Conservation (phyloP, 352 stramenopile species). For the Phytophthora sansomeana region DNA sequence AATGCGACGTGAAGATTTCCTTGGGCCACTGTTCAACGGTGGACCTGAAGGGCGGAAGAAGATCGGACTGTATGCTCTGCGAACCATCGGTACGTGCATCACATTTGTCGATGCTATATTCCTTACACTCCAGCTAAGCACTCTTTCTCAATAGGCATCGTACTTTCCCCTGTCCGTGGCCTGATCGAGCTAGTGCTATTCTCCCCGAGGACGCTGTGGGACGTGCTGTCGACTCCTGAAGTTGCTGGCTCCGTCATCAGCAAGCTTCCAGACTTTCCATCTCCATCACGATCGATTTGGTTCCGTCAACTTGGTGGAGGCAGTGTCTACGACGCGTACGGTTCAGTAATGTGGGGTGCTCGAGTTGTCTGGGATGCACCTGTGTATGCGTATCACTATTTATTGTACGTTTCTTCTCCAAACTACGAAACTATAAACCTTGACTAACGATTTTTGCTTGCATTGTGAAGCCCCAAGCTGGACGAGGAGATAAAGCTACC, state of each 20-base stretch:
- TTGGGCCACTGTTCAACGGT: constrained; percentile 74
- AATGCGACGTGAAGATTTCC: constrained; percentile 67
- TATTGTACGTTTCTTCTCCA: constrained; percentile 63
- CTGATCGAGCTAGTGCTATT: constrained; percentile 64
- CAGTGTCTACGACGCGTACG: constrained; percentile 59
- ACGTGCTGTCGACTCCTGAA: constrained; percentile 38
- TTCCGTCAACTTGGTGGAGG: constrained; percentile 73
- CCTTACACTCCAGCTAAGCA: neutral
- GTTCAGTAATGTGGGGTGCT: constrained; percentile 49
- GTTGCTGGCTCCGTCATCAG: constrained; percentile 43
- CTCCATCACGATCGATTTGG: constrained; percentile 44
- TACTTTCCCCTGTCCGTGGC: constrained; percentile 61
- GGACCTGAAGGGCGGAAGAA: constrained; percentile 55
- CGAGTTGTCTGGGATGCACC: constrained; percentile 76
- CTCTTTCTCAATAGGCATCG: constrained; percentile 43
- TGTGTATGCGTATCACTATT: constrained; percentile 71
- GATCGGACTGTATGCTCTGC: constrained; percentile 63
- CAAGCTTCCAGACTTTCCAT: constrained; percentile 42
- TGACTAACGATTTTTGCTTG: constrained; percentile 16
- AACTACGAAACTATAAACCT: neutral
- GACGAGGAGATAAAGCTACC: constrained; percentile 61
- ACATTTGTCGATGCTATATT: neutral
- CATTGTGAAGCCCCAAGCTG: constrained; percentile 54
- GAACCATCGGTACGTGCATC: constrained; percentile 47
- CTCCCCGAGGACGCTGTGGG: constrained; percentile 52